These are phyloP conservation scores for Alternaria ethzedia DNA, from an alignment of 2,329 filamentous ascomycete species.

Conservation along the genomic window DNA sequence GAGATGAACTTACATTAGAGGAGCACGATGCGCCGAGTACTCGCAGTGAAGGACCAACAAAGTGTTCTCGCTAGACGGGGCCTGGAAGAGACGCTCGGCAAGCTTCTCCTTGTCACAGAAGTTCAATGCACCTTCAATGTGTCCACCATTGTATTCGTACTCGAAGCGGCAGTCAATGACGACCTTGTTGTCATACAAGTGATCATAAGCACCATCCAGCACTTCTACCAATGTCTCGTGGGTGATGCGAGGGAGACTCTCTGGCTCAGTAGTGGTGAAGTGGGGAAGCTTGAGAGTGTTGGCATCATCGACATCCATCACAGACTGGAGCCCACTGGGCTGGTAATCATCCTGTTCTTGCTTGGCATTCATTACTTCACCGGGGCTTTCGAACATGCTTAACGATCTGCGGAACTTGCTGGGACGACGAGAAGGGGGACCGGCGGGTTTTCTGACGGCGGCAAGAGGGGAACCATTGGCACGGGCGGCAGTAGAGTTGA, in stretches of 20 bases:
- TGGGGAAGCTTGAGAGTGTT: conserved; percentile 80
- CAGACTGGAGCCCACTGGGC: conserved; percentile 69
- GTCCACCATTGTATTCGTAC: conserved; percentile 96
- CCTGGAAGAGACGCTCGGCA: conserved; percentile 75
- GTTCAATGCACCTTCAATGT: conserved; percentile 92
- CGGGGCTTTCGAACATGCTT: conserved; percentile 97
- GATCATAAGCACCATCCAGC: conserved; percentile 81
- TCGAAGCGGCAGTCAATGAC: conserved; percentile 97
- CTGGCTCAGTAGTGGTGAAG: conserved; percentile 80
- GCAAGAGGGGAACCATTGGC: conserved; percentile 76
- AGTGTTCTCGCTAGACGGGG: conserved; percentile 70
- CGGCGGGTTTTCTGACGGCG: conserved; percentile 69
- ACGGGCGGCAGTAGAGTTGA: conserved; percentile 60
- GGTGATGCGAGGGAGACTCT: conserved; percentile 87
- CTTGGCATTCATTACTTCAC: conserved; percentile 76
- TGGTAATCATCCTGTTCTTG: conserved; percentile 70
- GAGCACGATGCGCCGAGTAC: conserved; percentile 95
- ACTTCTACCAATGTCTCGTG: conserved; percentile 84
- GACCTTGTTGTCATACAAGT: conserved; percentile 78
- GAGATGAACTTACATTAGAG: conserved; percentile 71
- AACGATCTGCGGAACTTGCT: conserved; percentile 81
- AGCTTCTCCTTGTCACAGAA: conserved; percentile 95
- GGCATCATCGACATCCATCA: conserved; percentile 82
- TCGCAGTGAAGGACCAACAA: conserved; percentile 96
- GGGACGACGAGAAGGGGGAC: conserved; percentile 74